phyloP scores from a whole-genome alignment of 2,329 filamentous ascomycete genomes.

The Raffaelea ambrosiae region DNA sequence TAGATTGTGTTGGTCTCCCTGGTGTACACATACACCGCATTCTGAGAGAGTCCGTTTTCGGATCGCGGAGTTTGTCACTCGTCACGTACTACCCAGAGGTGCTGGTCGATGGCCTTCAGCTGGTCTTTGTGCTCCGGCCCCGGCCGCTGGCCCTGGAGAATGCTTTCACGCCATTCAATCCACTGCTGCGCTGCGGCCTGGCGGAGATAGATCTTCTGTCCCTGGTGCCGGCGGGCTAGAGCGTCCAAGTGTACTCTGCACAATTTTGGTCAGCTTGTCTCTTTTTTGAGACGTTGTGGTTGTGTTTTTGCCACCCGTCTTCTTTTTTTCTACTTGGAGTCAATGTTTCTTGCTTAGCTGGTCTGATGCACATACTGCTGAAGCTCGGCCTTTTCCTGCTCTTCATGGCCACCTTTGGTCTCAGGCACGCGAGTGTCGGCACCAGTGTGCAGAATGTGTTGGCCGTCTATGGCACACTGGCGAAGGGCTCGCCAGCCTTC shows the following conservation, averaged over 20 bases:
- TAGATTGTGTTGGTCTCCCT: background rate
- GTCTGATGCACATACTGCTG: conserved; percentile 50
- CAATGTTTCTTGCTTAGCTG: no score
- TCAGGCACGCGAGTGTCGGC: conserved; percentile 52
- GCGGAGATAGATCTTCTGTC: conserved; percentile 55
- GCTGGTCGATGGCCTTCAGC: conserved; percentile 45
- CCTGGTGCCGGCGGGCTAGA: conserved; percentile 52
- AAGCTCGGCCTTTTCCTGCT: conserved; percentile 54
- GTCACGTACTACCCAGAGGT: conserved; percentile 46
- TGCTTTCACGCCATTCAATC: conserved; percentile 43
- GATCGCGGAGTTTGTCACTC: no score
- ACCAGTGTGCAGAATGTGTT: conserved; percentile 56
- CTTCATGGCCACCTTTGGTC: conserved; percentile 42
- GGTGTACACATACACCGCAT: background rate
- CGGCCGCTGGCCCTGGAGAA: conserved; percentile 44
- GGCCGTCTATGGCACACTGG: conserved; percentile 54
- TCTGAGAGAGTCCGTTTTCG: no score
- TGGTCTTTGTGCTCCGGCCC: conserved; percentile 34
- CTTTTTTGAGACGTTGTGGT: no score
- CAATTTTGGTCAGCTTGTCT: background rate
- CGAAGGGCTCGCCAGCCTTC: conserved; percentile 55
- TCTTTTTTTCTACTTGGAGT: conserved; percentile 2
- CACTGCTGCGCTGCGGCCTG: conserved; percentile 53
- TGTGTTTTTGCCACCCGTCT: background rate
- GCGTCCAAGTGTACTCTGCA: conserved; percentile 50